These are phyloP conservation scores for Linderina pennispora DNA, from an alignment of 192 early-diverging fungal species.

Conservation along the genomic window DNA sequence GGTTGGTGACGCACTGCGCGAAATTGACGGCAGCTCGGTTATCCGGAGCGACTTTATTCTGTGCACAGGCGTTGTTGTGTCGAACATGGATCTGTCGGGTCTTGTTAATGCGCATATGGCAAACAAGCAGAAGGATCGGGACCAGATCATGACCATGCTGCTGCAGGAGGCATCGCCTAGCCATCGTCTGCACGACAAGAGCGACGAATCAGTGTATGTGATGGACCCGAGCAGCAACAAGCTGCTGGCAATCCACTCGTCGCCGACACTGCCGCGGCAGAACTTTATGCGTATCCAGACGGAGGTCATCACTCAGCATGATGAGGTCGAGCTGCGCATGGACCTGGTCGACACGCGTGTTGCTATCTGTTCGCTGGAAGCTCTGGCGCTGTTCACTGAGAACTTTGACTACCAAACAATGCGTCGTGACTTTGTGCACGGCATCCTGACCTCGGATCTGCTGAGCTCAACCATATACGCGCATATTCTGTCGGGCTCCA, in stretches of 20 bases:
- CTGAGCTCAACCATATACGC: conserved; percentile 81
- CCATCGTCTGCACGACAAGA: conserved; percentile 60
- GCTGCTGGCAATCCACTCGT: conserved; percentile 76
- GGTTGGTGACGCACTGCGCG: conserved; percentile 89
- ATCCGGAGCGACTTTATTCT: conserved; percentile 89
- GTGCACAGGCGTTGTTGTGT: conserved; percentile 82
- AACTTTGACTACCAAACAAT: conserved; percentile 97
- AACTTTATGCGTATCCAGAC: conserved; percentile 41
- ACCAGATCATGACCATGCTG: conserved; percentile 93
- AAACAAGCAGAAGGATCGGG: conserved; percentile 66
- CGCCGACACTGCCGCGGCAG: conserved; percentile 30
- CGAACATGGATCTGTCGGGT: conserved; percentile 76
- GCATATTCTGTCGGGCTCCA: conserved; percentile 55
- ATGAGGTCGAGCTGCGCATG: conserved; percentile 75
- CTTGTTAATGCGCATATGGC: conserved; percentile 75
- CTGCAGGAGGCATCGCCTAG: conserved; percentile 63
- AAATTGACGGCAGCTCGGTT: conserved; percentile 74
- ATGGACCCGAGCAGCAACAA: conserved; percentile 67
- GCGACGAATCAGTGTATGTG: conserved; percentile 67
- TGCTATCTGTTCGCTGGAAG: conserved; percentile 89
- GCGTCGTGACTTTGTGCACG: conserved; percentile 82
- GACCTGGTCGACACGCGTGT: conserved; percentile 91
- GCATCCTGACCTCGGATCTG: conserved; percentile 84
- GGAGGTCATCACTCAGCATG: conserved; percentile 29
- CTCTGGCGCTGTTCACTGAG: conserved; percentile 87